phyloP scores from a whole-genome alignment of 331 rosid genomes.

The Malus hybrid region DNA sequence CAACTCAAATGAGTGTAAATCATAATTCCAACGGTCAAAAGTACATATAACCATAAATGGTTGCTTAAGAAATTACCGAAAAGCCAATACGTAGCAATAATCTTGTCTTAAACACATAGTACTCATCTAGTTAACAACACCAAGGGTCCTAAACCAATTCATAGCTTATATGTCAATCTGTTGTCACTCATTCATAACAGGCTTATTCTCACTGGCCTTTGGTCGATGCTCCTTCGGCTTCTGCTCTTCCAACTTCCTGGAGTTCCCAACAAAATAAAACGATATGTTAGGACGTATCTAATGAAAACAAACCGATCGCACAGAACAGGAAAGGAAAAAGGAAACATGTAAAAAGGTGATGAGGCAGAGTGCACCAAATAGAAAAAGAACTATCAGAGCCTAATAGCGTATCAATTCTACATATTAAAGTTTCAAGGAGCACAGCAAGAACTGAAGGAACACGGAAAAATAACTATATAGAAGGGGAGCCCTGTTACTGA shows the following conservation, averaged over 20 bases:
- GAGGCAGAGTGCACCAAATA: background rate
- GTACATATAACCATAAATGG: background rate
- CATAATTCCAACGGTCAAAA: background rate
- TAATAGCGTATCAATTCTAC: background rate
- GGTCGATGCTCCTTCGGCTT: constrained; percentile 81
- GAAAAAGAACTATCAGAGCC: background rate
- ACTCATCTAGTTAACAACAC: background rate
- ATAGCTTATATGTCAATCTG: background rate
- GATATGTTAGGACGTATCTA: constrained; percentile 3
- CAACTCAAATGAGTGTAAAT: background rate
- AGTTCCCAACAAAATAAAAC: background rate
- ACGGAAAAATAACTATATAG: background rate
- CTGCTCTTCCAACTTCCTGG: constrained; percentile 90
- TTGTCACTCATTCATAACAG: constrained; percentile 77
- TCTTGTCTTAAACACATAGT: background rate
- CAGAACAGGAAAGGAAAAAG: background rate
- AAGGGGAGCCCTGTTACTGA: background rate
- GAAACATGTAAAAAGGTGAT: background rate
- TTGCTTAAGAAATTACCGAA: background rate
- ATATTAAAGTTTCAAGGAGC: background rate
- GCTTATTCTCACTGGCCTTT: constrained; percentile 90
- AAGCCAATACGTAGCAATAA: background rate
- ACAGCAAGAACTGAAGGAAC: background rate
- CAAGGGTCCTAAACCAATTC: background rate
- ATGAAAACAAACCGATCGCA: background rate